A percentile compares a stretch with the other conserved stretches of the same genome.
Conservation (phyloP, 768 basidiomycete species). For the Pisolithus sp. region DNA sequence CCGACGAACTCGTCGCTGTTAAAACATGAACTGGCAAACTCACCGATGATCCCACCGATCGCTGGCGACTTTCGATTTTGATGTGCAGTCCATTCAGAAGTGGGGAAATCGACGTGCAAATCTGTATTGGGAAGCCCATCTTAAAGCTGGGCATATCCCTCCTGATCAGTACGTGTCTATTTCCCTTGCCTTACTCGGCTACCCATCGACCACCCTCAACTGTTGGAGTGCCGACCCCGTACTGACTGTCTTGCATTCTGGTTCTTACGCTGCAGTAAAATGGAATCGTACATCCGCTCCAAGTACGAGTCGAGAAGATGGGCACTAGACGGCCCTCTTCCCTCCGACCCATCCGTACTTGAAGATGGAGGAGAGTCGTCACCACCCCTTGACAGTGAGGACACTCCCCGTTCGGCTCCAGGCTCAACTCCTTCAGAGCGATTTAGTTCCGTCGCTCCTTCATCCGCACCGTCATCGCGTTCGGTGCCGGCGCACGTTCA, state of each 20-base stretch:
- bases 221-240: too few relatives aligned
- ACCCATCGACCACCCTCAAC: too few relatives aligned
- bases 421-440: background rate
- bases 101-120: constrained; percentile 96
- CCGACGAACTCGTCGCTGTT: too few relatives aligned
- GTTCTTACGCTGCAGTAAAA: constrained; percentile 59
- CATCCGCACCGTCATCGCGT: background rate
- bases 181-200: background rate
- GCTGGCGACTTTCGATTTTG: background rate
- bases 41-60: too few relatives aligned
- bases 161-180: constrained; percentile 78
- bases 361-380: constrained; percentile 35
- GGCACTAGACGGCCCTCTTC: constrained; percentile 87
- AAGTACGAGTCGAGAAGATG: constrained; percentile 93
- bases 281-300: constrained; percentile 94
- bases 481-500: constrained; percentile 5
- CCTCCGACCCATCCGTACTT: constrained; percentile 72
- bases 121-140: constrained; percentile 94
- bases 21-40: too few relatives aligned
- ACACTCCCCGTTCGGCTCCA: background rate
- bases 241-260: too few relatives aligned
- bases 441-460: too few relatives aligned
- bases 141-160: constrained; percentile 85
- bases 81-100: constrained; percentile 65
- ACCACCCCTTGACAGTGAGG: too few relatives aligned